These are phyloP conservation scores for Chrysanthemum seticuspe DNA, from an alignment of 129 eudicot species.

Conservation along the genomic window DNA sequence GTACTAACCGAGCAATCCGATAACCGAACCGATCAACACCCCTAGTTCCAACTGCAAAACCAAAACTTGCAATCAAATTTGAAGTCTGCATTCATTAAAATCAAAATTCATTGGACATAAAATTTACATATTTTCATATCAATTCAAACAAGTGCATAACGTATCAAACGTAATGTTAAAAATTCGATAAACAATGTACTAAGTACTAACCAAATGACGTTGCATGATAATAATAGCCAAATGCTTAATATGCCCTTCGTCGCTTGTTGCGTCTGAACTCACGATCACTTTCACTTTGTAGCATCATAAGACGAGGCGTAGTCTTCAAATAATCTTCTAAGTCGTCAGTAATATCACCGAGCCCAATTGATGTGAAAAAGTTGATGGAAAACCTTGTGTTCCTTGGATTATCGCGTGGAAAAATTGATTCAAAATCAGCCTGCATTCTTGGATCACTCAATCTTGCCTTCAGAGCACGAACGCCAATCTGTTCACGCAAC, in stretches of 20 bases:
- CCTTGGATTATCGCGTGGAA: constrained; percentile 82
- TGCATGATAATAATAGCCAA: too few relatives aligned
- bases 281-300: constrained; percentile 52
- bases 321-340: constrained; percentile 83
- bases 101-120: not conserved
- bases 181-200: not conserved
- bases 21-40: too few relatives aligned
- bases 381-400: constrained; percentile 86
- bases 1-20: too few relatives aligned
- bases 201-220: not conserved
- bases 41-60: not conserved
- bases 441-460: constrained; percentile 85
- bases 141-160: not conserved
- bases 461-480: constrained; percentile 71
- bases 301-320: constrained; percentile 95
- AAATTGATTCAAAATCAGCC: constrained; percentile 76
- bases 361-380: constrained; percentile 91
- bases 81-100: not conserved
- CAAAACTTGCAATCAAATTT: not conserved
- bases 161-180: not conserved
- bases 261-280: constrained; percentile 44
- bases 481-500: constrained; percentile 88
- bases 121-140: not conserved
- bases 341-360: constrained; percentile 92
- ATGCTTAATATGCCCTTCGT: constrained; percentile 18